phyloP scores from a whole-genome alignment of 305 asterid genomes.

The Fraxinus sp. region DNA sequence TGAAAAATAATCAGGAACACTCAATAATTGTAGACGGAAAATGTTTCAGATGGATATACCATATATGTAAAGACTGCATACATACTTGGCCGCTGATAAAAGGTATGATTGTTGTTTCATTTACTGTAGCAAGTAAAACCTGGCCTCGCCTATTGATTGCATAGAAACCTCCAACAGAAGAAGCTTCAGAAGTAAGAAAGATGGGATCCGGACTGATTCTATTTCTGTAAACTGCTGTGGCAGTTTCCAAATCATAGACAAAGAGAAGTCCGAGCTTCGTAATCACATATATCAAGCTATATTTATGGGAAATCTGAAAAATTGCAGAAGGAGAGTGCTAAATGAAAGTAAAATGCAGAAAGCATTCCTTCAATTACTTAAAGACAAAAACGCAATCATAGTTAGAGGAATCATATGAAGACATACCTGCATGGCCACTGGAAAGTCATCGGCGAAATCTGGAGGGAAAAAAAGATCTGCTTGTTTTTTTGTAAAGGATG shows the following conservation, averaged over 20 bases:
- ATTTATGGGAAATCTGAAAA: slow-evolving; percentile 85
- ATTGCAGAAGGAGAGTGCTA: slow-evolving; percentile 20
- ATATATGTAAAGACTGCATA: slow-evolving; percentile 18
- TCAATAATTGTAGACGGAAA: background rate
- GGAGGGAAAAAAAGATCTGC: slow-evolving; percentile 99
- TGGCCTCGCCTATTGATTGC: slow-evolving; percentile 97
- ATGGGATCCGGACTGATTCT: slow-evolving; percentile 99
- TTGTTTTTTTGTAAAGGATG: slow-evolving; percentile 86
- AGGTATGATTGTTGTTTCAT: slow-evolving; percentile 86
- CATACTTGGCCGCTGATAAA: slow-evolving; percentile 96
- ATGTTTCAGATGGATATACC: background rate
- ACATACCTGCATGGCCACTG: slow-evolving; percentile 58
- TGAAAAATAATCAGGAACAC: slow-evolving; percentile 33
- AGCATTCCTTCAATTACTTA: background rate
- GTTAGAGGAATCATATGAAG: slow-evolving; percentile 1
- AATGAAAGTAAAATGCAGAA: slow-evolving; percentile 17
- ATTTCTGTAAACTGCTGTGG: slow-evolving; percentile 94
- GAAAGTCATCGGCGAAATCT: slow-evolving; percentile 85
- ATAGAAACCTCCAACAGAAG: slow-evolving; percentile 92
- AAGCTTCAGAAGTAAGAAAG: slow-evolving; percentile 89
- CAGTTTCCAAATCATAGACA: slow-evolving; percentile 94
- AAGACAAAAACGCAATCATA: background rate
- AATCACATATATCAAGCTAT: slow-evolving; percentile 86
- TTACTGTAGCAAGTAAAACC: slow-evolving; percentile 91
- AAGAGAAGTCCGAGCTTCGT: slow-evolving; percentile 98